Base-by-base conservation (phyloP, 441 rosid species). In the Jatropha podagrica region DNA sequence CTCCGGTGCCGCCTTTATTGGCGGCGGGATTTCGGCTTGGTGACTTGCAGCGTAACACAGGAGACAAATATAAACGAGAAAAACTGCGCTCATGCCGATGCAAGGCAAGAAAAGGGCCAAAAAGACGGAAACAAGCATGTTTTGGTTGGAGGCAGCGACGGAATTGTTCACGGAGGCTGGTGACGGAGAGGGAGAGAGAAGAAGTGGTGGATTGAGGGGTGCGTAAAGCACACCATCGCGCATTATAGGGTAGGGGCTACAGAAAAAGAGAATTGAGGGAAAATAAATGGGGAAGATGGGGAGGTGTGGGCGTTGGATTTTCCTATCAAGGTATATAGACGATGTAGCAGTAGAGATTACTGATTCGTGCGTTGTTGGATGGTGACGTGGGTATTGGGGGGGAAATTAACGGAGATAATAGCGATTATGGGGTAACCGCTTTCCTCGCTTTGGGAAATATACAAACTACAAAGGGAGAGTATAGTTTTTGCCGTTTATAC, bases 61-160 rank as follows among this genome's bases (percentile, higher is more conserved):
- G 69, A 90, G 82, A 52, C 86, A 86, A 44, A 90, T 69, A 68
- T 90, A 92, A 49, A 94, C 78, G 60, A 88, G 38, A 74, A 94
- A 87, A 20, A 88, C 80, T 0, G 79, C 81, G 74, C 92, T 83
- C 90, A 89, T 86, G 71, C 97, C 97, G 0, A 85, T 81, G 49
- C 91, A 86, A 0, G 97, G 96, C 11, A 94, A 79, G 20, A 88
- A 87, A 5, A 94, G 92, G 27, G 90, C 96, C 69, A 92, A n/a
- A 69, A 94, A 86, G 7, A 89, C 85, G 0, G 91, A 85, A 44
- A 80, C 76, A 2, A 90, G 69, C 94, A 90, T 86, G 60, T 63
- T 71, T 26, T 69, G 78, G 51, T 71, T 41, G n/a, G 71, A 6
- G 46, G 13, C 54, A 8, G 37, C 14, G n/a, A 3, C 5, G 27